Base-by-base conservation (phyloP, 2,329 filamentous ascomycete genomes). In the Byssothecium circinans region DNA sequence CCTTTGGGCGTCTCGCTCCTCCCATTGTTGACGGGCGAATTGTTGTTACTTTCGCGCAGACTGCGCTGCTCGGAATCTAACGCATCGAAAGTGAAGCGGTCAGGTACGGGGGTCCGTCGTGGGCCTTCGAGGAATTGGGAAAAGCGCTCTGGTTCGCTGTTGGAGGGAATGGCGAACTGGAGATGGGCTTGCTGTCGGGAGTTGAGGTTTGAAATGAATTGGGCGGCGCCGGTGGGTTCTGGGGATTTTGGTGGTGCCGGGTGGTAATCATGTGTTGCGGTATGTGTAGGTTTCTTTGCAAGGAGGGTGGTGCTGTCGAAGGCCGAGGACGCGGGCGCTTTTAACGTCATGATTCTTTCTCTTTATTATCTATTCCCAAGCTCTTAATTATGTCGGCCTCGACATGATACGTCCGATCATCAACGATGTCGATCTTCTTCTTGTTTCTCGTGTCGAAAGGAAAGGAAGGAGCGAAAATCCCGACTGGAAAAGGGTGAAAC, bases 81-180 rank as follows among this genome's bases (percentile, higher is more conserved):
- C 5, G 52, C 50, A 19, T 56, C 51, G 35, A 61, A 58, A 2
- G 50, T 54, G 33, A 61, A 61, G 20, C 57, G 42, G 15, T 61
- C 54, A 8, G 58, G 56, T 10, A 61, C 52, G 2, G 56, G 57
- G n/a, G 49, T 45, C 18, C 32, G 23, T 15, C 58, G 33, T 2
- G 58, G 58, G 11, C 30, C 44, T 35, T 61, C 54, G 4, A 61
- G 38, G 35, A 56, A 61, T 23, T 56, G 47, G 4, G 54, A 57
- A 17, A 54, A 53, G 19, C 58, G 50, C 8, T 60, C 46, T 6
- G 56, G 56, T 17, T 40, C 48, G 30, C 48, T 38, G 18, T 49
- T 45, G 2, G 41, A 1, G 10, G 54, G 54, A 11, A 61, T 41
- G 2, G 50, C 41, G 34, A 51, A 56, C 35, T 53, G 51, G 2